These are phyloP conservation scores for Neonothopanus nambi DNA, from an alignment of 1,284 basidiomycete genomes.

Conservation along the genomic window DNA sequence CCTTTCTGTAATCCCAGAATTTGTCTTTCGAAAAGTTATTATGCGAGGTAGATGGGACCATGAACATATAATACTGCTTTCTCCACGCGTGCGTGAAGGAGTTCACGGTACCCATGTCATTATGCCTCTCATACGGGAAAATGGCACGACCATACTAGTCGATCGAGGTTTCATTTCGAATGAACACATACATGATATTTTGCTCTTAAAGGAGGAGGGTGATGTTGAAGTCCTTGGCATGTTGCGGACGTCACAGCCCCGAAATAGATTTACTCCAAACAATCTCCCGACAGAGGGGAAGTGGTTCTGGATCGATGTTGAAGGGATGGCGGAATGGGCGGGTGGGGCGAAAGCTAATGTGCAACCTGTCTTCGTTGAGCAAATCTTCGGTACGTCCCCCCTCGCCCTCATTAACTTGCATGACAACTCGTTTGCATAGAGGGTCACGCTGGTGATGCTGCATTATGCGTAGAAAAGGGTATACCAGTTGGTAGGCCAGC, in stretches of 20 bases:
- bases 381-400: slow-evolving; percentile 71
- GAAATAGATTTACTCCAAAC: slow-evolving; percentile 85
- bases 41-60: slow-evolving; percentile 81
- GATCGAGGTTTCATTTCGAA: slow-evolving; percentile 90
- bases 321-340: slow-evolving; percentile 79
- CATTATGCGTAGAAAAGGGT: slow-evolving; percentile 67
- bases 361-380: slow-evolving; percentile 85
- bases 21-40: slow-evolving; percentile 82
- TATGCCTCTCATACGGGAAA: slow-evolving; percentile 77
- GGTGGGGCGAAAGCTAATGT: slow-evolving; percentile 70
- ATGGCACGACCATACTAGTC: slow-evolving; percentile 82
- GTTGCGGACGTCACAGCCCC: slow-evolving; percentile 68
- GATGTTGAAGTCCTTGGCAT: slow-evolving; percentile 74
- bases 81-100: slow-evolving; percentile 88
- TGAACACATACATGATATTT: slow-evolving; percentile 44
- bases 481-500: slow-evolving; percentile 85
- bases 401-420: slow-evolving; percentile 8
- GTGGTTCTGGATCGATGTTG: slow-evolving; percentile 93
- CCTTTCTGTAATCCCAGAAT: slow-evolving; percentile 78
- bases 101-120: slow-evolving; percentile 85
- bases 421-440: slow-evolving; percentile 46
- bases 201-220: slow-evolving; percentile 41
- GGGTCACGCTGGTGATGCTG: slow-evolving; percentile 74
- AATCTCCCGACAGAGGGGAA: slow-evolving; percentile 80
- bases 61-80: slow-evolving; percentile 76